These are phyloP conservation scores for Closterium sp. DNA, from an alignment of 139 green algal species.

Conservation along the genomic window DNA sequence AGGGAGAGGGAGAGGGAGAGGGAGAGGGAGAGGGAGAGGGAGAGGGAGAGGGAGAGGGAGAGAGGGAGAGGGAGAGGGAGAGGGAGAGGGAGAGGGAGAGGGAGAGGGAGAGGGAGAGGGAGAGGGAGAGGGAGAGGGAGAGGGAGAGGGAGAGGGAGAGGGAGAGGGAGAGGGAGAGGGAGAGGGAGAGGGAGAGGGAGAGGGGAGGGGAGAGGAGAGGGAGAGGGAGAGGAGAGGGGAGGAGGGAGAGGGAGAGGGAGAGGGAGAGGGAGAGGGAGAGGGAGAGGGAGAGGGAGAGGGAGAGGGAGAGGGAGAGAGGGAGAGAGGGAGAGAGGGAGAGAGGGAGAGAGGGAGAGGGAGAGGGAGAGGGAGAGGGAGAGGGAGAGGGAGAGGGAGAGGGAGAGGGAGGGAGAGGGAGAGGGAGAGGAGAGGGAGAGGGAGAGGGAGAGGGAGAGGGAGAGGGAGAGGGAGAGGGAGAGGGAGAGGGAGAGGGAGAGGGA, in stretches of 20 bases:
- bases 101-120: neutral
- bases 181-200: too few species aligned
- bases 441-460: neutral
- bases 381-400: too few species aligned
- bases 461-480: neutral
- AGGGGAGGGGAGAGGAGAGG: too few species aligned
- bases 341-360: neutral
- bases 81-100: neutral
- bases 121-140: neutral
- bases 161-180: neutral
- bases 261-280: neutral
- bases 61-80: too few species aligned
- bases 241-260: too few species aligned
- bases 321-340: too few species aligned
- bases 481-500: neutral
- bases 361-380: neutral
- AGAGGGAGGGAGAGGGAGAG: too few species aligned
- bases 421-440: too few species aligned
- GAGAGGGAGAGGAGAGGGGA: too few species aligned
- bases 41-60: too few species aligned
- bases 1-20: neutral
- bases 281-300: neutral
- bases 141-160: neutral
- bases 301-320: too few species aligned
- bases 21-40: neutral